A percentile compares a stretch with the other conserved stretches of the same genome.
These are phyloP conservation scores for Blumeriella jaapii DNA, from an alignment of 2,329 filamentous ascomycete genomes.

Conservation along the genomic window DNA sequence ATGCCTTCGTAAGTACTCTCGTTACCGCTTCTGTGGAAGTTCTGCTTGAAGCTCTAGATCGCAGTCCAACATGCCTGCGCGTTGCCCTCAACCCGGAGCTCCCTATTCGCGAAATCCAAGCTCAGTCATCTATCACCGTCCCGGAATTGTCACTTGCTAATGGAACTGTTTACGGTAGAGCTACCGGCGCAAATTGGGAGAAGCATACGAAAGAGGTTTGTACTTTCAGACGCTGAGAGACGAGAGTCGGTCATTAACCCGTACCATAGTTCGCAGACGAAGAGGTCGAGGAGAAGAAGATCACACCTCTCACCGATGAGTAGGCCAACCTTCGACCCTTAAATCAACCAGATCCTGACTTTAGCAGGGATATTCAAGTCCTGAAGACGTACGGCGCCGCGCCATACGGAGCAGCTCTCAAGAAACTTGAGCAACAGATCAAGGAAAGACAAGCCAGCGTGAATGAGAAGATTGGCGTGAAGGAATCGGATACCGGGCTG, in stretches of 20 bases:
- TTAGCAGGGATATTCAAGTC: slow-evolving; percentile 87
- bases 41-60: background rate
- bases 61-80: no score
- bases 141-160: background rate
- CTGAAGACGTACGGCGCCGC: slow-evolving; percentile 98
- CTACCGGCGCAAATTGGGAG: slow-evolving; percentile 91
- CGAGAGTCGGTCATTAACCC: slow-evolving; percentile 6
- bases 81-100: no score
- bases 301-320: slow-evolving; percentile 93
- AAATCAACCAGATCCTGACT: slow-evolving; percentile 18
- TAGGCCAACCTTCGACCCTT: slow-evolving; percentile 35
- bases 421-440: slow-evolving; percentile 98
- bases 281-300: slow-evolving; percentile 98
- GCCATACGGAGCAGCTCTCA: slow-evolving; percentile 84
- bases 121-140: no score
- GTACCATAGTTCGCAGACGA: slow-evolving; percentile 67
- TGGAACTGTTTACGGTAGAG: slow-evolving; percentile 39
- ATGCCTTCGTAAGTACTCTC: slow-evolving; percentile 12
- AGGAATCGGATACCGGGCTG: slow-evolving; percentile 97
- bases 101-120: no score
- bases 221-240: background rate
- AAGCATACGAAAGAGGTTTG: slow-evolving; percentile 80
- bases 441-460: slow-evolving; percentile 98
- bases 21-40: background rate
- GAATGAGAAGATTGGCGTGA: slow-evolving; percentile 94